Percentiles rank a stretch among this genome's conserved stretches.
phyloP scores from a whole-genome alignment of 2,329 filamentous ascomycete species.

The Arthrobotrys pseudoclavata region DNA sequence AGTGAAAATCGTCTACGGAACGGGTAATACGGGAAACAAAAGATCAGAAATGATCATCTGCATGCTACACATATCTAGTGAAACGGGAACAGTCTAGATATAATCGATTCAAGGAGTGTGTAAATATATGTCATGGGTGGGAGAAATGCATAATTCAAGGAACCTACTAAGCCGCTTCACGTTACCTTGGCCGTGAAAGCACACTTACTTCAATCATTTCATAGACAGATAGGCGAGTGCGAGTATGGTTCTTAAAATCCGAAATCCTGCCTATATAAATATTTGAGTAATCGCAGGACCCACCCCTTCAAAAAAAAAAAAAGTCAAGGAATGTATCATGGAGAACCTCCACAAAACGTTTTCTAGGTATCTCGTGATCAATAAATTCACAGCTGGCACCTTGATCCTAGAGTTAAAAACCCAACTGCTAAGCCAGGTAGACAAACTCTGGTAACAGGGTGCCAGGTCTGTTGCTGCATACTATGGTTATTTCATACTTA shows the following conservation, averaged over 20 bases:
- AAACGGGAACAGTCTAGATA: slow-evolving; percentile 9
- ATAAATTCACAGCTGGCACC: slow-evolving; percentile 9
- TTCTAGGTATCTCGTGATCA: slow-evolving; percentile 6
- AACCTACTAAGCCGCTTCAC: slow-evolving; percentile 45
- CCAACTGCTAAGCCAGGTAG: background rate
- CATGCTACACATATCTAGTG: slow-evolving; percentile 14
- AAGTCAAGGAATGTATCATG: background rate
- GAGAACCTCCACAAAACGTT: background rate
- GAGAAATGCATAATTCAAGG: slow-evolving; percentile 23
- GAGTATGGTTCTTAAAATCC: slow-evolving; percentile 10
- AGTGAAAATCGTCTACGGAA: slow-evolving; percentile 13
- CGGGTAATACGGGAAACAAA: slow-evolving; percentile 7
- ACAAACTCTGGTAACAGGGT: slow-evolving; percentile 2
- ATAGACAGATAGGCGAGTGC: background rate
- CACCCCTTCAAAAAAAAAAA: background rate
- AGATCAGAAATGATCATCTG: slow-evolving; percentile 7
- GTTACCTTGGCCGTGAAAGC: slow-evolving; percentile 53
- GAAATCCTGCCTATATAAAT: slow-evolving; percentile 1
- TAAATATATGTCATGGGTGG: slow-evolving; percentile 14
- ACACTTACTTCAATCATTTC: slow-evolving; percentile 42
- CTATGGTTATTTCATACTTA: slow-evolving; percentile 20
- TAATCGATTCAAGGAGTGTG: background rate
- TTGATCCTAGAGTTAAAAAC: background rate
- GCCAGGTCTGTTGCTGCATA: slow-evolving; percentile 1
- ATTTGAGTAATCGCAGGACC: background rate